Evolutionary conservation across 495 filamentous ascomycete species (phyloP), one percentile per base, ranked within the genome.

Genomic region (Podospora australis): DNA sequence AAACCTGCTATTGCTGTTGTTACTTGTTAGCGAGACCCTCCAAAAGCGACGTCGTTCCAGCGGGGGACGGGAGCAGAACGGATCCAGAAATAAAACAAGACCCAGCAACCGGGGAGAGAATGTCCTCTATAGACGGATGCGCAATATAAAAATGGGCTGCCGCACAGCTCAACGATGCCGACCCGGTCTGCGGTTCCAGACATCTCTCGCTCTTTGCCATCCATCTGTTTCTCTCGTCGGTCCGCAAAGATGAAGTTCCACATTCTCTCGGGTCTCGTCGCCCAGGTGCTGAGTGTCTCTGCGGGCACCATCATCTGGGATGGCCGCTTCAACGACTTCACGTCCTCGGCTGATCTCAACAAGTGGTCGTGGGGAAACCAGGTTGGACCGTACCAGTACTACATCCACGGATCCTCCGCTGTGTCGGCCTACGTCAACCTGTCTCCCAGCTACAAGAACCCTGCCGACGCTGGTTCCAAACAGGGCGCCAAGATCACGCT

Each of bases 401-500:
- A 87, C 67, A 87, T 87, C 65, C 80, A 86, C 67, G 82, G 82
- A 3, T 57, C 64, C 6, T 74, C 68, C 16, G 29, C 62, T 2
- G 78, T 82, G 2, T 67, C 70, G 13, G 54, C 76, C 42, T 84
- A 86, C 52, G 73, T 86, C 42, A 79, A 75, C 49, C 67, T 84
- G 1, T 70, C 58, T 9, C 54, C 64, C 25, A 44, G 53, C 41
- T 82, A 70, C 74, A 84, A 84, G 67, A 88, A 86, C 65, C 83
- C 83, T 0, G 79, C 79, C 42, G 81, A 84, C 57, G 66, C 68
- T 1, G 71, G 66, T 41, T 81, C 80, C 22, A 73, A 61, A 16
- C 77, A 86, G 63, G 84, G 83, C 16, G 76, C 78, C 51, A 83
- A 84, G 60, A 78, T 86, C 64, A 84, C 80, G 4, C 81, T 87